A percentile compares a stretch with the other conserved stretches of the same genome.
phyloP scores from a whole-genome alignment of 768 basidiomycete species.

The Exsudoporus frostii region DNA sequence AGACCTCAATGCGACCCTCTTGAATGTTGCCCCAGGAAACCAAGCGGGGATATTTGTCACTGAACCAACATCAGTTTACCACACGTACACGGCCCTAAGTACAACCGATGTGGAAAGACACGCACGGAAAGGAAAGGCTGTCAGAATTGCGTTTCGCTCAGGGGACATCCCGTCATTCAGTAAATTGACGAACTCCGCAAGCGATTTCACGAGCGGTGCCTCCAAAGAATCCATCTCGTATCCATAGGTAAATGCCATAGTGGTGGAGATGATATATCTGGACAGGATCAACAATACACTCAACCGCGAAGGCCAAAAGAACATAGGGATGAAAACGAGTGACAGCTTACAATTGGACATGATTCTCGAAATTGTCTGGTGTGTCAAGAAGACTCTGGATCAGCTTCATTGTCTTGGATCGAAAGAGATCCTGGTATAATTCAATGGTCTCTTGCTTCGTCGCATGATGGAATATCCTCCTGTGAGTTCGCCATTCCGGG shows the following conservation, averaged over 20 bases:
- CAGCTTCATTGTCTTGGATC: slow-evolving; percentile 20
- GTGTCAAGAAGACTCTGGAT: slow-evolving; percentile 19
- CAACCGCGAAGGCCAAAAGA: background rate
- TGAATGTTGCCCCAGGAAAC: slow-evolving; percentile 31
- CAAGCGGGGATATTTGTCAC: slow-evolving; percentile 28
- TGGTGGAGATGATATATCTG: slow-evolving; percentile 32
- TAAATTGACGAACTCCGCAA: slow-evolving; percentile 22
- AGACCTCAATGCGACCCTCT: slow-evolving; percentile 26
- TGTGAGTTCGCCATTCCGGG: slow-evolving; percentile 27
- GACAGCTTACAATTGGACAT: slow-evolving; percentile 20
- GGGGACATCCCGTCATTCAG: slow-evolving; percentile 23
- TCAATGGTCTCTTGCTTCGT: slow-evolving; percentile 20
- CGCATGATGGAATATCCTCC: slow-evolving; percentile 28
- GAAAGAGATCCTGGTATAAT: slow-evolving; percentile 22
- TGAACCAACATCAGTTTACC: slow-evolving; percentile 11
- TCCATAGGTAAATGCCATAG: slow-evolving; percentile 31
- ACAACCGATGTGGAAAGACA: background rate
- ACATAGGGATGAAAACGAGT: background rate
- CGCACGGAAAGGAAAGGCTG: slow-evolving; percentile 31
- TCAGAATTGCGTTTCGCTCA: slow-evolving; percentile 26
- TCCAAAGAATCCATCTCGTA: slow-evolving; percentile 27
- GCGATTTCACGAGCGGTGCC: slow-evolving; percentile 24
- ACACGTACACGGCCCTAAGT: background rate
- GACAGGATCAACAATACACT: background rate
- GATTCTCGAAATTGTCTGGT: slow-evolving; percentile 24